Conservation (phyloP, 2,329 filamentous ascomycete genomes). For the Pseudocercospora crystallina region DNA sequence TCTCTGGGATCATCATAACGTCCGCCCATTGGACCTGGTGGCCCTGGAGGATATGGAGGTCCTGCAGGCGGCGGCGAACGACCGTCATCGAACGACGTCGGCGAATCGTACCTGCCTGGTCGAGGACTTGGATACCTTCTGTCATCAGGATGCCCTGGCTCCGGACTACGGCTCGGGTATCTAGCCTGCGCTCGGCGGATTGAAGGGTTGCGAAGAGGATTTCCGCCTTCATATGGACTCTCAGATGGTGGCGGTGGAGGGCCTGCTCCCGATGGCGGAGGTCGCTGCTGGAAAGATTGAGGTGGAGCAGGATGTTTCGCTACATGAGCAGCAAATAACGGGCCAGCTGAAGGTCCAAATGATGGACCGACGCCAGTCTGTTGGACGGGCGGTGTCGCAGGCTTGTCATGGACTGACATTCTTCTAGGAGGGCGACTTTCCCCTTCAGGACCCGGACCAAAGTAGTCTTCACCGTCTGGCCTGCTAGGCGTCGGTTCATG, state of each 20-base stretch:
- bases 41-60: constrained; percentile 5
- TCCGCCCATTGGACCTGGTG: background rate
- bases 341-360: constrained; percentile 47
- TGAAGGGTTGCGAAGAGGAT: constrained; percentile 19
- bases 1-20: constrained; percentile 10
- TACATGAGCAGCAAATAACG: constrained; percentile 43
- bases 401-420: constrained; percentile 22
- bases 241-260: constrained; percentile 2
- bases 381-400: constrained; percentile 20
- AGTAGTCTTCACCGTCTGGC: constrained; percentile 31
- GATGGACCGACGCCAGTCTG: constrained; percentile 28
- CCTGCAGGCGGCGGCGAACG: constrained; percentile 4
- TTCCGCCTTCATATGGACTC: constrained; percentile 18
- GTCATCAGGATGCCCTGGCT: constrained; percentile 9
- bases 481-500: constrained; percentile 42
- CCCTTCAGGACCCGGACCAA: constrained; percentile 14
- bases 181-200: constrained; percentile 17
- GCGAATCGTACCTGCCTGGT: constrained; percentile 10
- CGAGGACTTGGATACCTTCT: constrained; percentile 14
- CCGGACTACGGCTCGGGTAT: constrained; percentile 21
- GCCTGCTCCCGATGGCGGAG: constrained; percentile 7
- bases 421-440: constrained; percentile 19
- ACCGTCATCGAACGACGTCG: constrained; percentile 5
- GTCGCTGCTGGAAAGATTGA: constrained; percentile 11
- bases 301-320: constrained; percentile 19